These are phyloP conservation scores for Fusarium sp. DNA, from an alignment of 2,329 filamentous ascomycete genomes.

Conservation along the genomic window DNA sequence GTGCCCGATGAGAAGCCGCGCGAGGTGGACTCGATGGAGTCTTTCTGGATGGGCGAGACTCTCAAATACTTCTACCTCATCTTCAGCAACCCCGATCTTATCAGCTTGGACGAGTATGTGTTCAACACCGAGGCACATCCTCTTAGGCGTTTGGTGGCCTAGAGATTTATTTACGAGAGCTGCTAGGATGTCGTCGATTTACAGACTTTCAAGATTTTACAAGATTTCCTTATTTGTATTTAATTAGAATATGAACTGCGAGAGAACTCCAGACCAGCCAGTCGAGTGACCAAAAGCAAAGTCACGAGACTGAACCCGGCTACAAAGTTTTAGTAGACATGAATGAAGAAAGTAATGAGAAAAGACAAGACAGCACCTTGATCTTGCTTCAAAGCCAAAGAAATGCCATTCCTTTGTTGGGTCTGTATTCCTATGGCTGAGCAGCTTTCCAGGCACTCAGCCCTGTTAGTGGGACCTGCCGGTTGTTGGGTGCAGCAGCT, in stretches of 20 bases:
- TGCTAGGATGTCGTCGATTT: background rate
- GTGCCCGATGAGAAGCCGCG: slow-evolving; percentile 44
- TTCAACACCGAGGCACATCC: slow-evolving; percentile 43
- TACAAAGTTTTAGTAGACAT: background rate
- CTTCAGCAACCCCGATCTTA: slow-evolving; percentile 56
- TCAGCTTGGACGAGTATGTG: slow-evolving; percentile 41
- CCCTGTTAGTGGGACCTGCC: slow-evolving; percentile 29
- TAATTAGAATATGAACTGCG: background rate
- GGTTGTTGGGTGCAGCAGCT: background rate
- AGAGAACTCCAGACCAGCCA: background rate
- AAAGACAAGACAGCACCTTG: too few relatives aligned
- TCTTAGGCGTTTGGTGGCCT: slow-evolving; percentile 28
- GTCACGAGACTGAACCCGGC: background rate
- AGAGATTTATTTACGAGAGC: background rate
- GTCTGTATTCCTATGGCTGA: background rate
- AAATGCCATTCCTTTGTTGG: background rate
- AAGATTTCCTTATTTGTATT: background rate
- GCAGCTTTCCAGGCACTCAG: slow-evolving; percentile 8
- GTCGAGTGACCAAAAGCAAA: background rate
- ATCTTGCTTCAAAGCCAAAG: background rate
- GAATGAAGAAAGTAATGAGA: background rate
- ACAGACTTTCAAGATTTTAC: background rate
- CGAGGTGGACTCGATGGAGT: slow-evolving; percentile 69
- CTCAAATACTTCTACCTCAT: slow-evolving; percentile 44
- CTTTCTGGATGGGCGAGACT: slow-evolving; percentile 44